Evolutionary conservation across 305 asterid species (phyloP), one percentile per base, ranked within the genome.

Genomic region (Coffea humblotiana): DNA sequence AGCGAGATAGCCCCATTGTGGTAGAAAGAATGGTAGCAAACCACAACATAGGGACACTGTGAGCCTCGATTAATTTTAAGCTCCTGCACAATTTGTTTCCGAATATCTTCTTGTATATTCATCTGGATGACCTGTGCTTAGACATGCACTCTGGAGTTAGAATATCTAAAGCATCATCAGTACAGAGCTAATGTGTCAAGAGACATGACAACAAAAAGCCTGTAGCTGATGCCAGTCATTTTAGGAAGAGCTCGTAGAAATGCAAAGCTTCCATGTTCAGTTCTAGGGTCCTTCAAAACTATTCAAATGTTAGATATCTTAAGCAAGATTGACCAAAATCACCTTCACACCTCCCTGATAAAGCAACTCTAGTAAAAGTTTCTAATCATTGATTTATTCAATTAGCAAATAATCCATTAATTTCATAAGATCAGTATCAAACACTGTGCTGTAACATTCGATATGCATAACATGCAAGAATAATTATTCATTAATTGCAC

Each of bases 1-100:
- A 96, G 88, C 80, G 97, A 94, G 76, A 96, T 94, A 75, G 97
- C 97, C 77, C 99, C 99, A 78, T 96, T 94, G 90, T 96, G 97
- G 90, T 96, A 96, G 90, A 94, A 96, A 47, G 99, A 96, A 84
- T 92, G 97, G 85, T 96, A 90, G 90, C 99, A 96, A 80, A 92
- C 96, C 25, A 96, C 94, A 79, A 87, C 91, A 79, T 92, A 88
- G 37, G 97, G 87, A 84, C 99, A 93, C 81, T 89, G 97, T 65
- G 98, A 90, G 74, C 94, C 94, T 88, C 90, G 97, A 83, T 96
- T 96, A 76, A 96, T 94, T 90, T 96, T 96, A 77, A 96, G 94
- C 93, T 96, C 98, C 88, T 96, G 98, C 79, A 93, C 98, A 71
- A 96, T 96, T 86, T 94, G 99, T 87, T 94, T 92, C 51, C 98